Base-by-base conservation (phyloP, 345 rosid species). In the Aquilaria sinensis region DNA sequence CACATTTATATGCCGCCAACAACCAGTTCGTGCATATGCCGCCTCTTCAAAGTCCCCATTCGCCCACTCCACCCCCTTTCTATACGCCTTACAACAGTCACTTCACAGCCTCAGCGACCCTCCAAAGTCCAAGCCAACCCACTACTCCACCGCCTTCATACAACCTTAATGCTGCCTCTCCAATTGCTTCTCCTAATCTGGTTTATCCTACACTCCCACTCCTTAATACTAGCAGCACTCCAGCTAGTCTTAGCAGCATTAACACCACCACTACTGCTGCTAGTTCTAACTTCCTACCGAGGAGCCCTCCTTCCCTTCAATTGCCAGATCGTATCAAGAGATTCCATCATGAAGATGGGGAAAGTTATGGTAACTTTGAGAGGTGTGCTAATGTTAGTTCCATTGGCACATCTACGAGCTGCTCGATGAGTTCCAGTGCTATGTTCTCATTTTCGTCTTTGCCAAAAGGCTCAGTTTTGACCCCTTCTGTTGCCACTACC, bases 281-380 rank as follows among this genome's bases (percentile, higher is more conserved):
- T 11, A 13, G n/a, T 48, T 23, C 37, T 47, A 77, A 79, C 69
- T 70, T 76, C 70, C 60, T 69, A 58, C 79, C 76, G 4, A 67
- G 82, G 70, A 45, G 78, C 5, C 81, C 81, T 6, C 87, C 89
- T 33, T 45, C 72, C 61, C 85, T 83, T 14, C 85, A 81, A 64
- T 55, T 68, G 11, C 82, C 85, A 5, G 59, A 33, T 0, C 74
- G 82, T 5, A 56, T 78, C 41, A 86, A 76, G 62, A 77, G 85
- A 29, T 51, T 67, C 33, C 62, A 33, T 9, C 43, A 50, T 14
- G 56, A 31, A 31, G 43, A 37, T 37, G 1, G 11, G 10, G 32
- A 29, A 12, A 43, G 10, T 12, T 11, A 15, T 46, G 15, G 41
- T 10, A 47, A 58, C 10, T 34, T 69, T 23, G 3, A 7, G 4